These are phyloP conservation scores for Chlamydomonas sphaeroides DNA, from an alignment of 139 green algal species.

Conservation along the genomic window DNA sequence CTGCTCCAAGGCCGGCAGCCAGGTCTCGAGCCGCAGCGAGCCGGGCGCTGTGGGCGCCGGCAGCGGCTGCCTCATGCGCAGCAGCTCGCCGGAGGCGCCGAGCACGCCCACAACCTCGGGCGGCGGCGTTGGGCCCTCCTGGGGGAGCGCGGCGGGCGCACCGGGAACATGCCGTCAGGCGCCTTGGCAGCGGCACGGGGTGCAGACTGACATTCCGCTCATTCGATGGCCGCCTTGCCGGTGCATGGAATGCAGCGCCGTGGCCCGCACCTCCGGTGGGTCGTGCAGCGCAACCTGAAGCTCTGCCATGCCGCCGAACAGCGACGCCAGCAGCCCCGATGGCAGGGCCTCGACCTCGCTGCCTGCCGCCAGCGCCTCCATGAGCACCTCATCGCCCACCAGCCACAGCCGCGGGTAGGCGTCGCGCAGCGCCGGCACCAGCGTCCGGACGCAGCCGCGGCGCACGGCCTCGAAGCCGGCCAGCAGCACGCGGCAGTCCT, in stretches of 20 bases:
- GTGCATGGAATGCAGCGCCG: too few species aligned
- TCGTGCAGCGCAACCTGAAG: conserved; percentile 15
- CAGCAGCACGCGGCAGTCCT: conserved; percentile 28
- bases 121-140: conserved; percentile 2
- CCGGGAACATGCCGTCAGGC: too few species aligned
- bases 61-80: conserved; percentile 24
- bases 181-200: background rate
- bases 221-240: too few species aligned
- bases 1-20: conserved; percentile 37
- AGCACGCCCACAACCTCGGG: conserved; percentile 30
- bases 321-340: conserved; percentile 19
- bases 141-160: too few species aligned
- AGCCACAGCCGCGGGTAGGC: conserved; percentile 46
- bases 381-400: conserved; percentile 43
- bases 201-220: too few species aligned
- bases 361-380: conserved; percentile 47
- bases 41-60: background rate
- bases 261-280: conserved; percentile 5
- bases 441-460: background rate
- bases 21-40: conserved; percentile 6
- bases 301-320: conserved; percentile 33
- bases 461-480: conserved; percentile 11
- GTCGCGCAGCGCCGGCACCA: conserved; percentile 35
- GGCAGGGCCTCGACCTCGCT: conserved; percentile 28
- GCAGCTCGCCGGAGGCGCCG: conserved; percentile 29